Base-by-base conservation (phyloP, 495 filamentous ascomycete genomes). In the Daldinia loculata region DNA sequence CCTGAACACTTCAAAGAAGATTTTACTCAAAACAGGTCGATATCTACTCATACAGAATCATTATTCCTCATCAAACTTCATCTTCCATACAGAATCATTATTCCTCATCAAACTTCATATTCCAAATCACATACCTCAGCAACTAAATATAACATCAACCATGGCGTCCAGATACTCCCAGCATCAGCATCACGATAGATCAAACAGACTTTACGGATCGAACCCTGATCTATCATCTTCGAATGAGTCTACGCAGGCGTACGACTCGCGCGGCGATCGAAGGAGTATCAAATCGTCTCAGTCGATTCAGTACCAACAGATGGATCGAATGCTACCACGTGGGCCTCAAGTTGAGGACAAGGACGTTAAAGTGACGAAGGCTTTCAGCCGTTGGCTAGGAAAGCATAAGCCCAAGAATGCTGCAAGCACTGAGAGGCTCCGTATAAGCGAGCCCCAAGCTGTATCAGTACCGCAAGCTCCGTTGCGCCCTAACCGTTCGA, bases 231-330 rank as follows among this genome's bases (percentile, higher is more conserved):
- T 55, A n/a, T 14, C 51, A 38, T 29, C 30, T 27, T 59, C 36
- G 0, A 62, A 17, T 38, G 70, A 62, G 56, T 59, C 61, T 65
- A 61, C 70, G 65, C 70, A 45, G 70, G 70, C 70, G 70, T 65
- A 72, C 51, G 57, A 56, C 51, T 62, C 52, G 22, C 17, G 26
- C 30, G 9, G 38, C 8, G 51, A 34, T 9, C 38, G 32, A 6
- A 48, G 43, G 43, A 22, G 43, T 48, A 48, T 48, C 8, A 24
- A 14, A 9, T 12, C 43, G 19, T 24, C 43, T 48, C 43, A 24
- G 19, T 48, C 52, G 0, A 38, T 24, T 14, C 30, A 41, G 3
- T n/a, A 48, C 19, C 48, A 64, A 19, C 38, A 26, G 29, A 27
- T 36, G 53, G 43, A 53, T 45, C 38, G 61, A 60, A 48, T 24